These are phyloP conservation scores for Xerocomus amazonicus DNA, from an alignment of 1,284 basidiomycete species.

Conservation along the genomic window DNA sequence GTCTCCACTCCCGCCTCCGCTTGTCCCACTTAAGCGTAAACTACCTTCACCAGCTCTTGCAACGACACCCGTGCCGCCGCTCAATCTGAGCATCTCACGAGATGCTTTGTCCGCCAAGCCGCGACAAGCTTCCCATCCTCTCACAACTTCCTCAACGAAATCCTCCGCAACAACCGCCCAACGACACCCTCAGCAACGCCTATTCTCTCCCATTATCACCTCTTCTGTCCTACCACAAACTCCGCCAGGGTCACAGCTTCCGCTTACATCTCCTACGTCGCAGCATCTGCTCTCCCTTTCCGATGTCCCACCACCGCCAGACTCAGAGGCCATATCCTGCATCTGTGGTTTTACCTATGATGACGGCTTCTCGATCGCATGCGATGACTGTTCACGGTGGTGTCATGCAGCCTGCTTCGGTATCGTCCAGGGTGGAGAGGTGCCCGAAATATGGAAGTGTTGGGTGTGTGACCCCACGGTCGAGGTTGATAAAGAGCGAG, in stretches of 20 bases:
- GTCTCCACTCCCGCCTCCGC: conserved; percentile 27
- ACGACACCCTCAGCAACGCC: conserved; percentile 18
- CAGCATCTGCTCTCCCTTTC: conserved; percentile 19
- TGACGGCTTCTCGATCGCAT: conserved; percentile 91
- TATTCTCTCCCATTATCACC: conserved; percentile 20
- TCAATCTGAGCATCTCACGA: conserved; percentile 1
- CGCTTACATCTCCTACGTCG: conserved; percentile 20
- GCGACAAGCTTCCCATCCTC: conserved; percentile 17
- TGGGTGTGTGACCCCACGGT: conserved; percentile 54
- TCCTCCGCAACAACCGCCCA: conserved; percentile 11
- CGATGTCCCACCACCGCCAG: conserved; percentile 27
- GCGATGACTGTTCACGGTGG: conserved; percentile 87
- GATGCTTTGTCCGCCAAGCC: conserved; percentile 15
- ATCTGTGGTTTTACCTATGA: conserved; percentile 75
- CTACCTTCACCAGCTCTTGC: conserved; percentile 28
- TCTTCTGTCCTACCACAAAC: conserved; percentile 15
- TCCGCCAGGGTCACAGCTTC: conserved; percentile 13
- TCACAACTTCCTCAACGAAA: conserved; percentile 19
- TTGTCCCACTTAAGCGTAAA: conserved; percentile 43
- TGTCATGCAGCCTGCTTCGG: conserved; percentile 88
- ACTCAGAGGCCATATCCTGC: conserved; percentile 56
- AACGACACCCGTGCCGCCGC: conserved; percentile 11
- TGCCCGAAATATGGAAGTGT: conserved; percentile 74
- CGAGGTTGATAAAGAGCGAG: conserved; percentile 43
- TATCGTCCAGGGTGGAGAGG: conserved; percentile 57